phyloP scores from a whole-genome alignment of 805 yeast genomes.

The Ogataea minuta region DNA sequence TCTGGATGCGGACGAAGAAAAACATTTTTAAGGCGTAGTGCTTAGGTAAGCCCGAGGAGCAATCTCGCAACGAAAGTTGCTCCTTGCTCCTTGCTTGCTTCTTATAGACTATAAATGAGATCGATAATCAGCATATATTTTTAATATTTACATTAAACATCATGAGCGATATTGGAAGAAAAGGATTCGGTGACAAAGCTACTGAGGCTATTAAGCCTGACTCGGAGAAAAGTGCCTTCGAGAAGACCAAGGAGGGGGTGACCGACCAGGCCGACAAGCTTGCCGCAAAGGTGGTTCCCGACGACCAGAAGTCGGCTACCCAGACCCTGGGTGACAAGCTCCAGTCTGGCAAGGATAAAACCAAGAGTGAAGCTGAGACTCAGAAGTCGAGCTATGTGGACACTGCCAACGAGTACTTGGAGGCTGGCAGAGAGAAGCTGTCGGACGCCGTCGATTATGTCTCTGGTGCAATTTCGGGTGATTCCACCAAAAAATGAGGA shows the following conservation, averaged over 20 bases:
- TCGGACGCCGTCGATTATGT: constrained; percentile 50
- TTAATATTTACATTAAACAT: not conserved
- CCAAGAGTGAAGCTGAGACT: constrained; percentile 28
- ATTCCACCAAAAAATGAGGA: constrained; percentile 24
- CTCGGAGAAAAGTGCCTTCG: constrained; percentile 59
- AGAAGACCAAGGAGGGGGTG: constrained; percentile 70
- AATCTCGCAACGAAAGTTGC: constrained; percentile 6
- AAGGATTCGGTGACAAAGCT: constrained; percentile 66
- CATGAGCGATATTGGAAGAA: constrained; percentile 54
- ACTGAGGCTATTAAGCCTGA: constrained; percentile 72
- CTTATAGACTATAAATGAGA: constrained; percentile 4
- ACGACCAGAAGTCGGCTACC: constrained; percentile 59
- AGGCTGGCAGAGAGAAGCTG: constrained; percentile 47
- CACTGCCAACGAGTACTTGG: constrained; percentile 45
- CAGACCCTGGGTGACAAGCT: constrained; percentile 55
- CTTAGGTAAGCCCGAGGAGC: not conserved
- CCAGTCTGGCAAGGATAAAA: constrained; percentile 46
- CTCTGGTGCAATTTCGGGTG: constrained; percentile 62
- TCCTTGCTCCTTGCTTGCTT: constrained; percentile 8
- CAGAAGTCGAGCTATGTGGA: constrained; percentile 35
- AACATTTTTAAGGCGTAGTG: not conserved
- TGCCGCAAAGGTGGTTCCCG: constrained; percentile 62
- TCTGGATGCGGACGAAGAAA: constrained; percentile 15
- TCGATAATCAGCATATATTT: not conserved
- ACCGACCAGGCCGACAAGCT: constrained; percentile 66